Conservation (phyloP, 1,139 yeast genomes). For the Sugiyamaella paludigena region DNA sequence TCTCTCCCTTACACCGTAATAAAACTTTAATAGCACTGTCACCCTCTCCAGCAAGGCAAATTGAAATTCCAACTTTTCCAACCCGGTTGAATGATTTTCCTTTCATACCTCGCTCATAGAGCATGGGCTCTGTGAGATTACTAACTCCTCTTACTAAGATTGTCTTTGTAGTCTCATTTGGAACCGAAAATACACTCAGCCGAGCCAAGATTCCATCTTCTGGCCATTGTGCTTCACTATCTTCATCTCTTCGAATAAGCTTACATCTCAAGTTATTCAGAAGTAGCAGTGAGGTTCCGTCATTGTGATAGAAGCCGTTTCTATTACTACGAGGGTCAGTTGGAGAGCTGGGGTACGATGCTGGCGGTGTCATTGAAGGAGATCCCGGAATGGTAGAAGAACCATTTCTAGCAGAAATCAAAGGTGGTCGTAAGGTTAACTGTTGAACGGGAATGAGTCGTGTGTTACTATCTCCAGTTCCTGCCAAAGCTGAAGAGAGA, state of each 20-base stretch:
- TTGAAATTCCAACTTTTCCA: conserved; percentile 30
- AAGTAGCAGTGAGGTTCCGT: conserved; percentile 23
- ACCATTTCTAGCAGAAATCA: conserved; percentile 13
- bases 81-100: conserved; percentile 25
- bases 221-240: conserved; percentile 23
- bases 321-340: neutral
- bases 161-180: conserved; percentile 21
- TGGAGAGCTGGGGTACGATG: neutral
- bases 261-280: conserved; percentile 30
- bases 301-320: conserved; percentile 2
- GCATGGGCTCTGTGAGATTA: conserved; percentile 17
- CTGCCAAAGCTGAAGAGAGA: conserved; percentile 20
- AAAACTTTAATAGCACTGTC: conserved; percentile 28
- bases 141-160: conserved; percentile 19
- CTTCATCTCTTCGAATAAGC: conserved; percentile 21
- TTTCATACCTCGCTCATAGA: conserved; percentile 24
- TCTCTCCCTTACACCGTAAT: conserved; percentile 34
- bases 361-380: neutral
- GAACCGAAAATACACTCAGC: conserved; percentile 28
- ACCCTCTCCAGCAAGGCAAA: conserved; percentile 23
- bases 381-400: neutral
- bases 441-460: conserved; percentile 5
- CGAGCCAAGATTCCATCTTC: conserved; percentile 23
- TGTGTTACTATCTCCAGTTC: neutral
- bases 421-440: conserved; percentile 14